phyloP scores from a whole-genome alignment of 352 stramenopile genomes.

The Phytopythium sindhum region DNA sequence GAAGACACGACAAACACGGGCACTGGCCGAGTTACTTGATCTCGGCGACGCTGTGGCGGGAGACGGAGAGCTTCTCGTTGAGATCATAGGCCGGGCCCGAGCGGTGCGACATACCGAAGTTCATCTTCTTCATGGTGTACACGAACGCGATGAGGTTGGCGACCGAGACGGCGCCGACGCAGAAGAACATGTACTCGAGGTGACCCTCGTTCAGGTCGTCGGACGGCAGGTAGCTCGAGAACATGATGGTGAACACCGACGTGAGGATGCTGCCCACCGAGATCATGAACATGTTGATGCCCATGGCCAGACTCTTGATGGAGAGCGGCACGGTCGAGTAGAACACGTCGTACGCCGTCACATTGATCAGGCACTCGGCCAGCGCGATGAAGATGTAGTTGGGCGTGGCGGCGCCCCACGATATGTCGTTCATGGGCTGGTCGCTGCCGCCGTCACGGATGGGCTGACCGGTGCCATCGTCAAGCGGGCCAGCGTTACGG shows the following conservation, averaged over 20 bases:
- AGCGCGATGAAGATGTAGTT: slow-evolving; percentile 61
- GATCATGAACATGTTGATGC: slow-evolving; percentile 58
- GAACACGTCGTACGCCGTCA: slow-evolving; percentile 56
- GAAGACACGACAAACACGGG: slow-evolving; percentile 1
- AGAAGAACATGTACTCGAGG: slow-evolving; percentile 75
- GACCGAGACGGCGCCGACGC: slow-evolving; percentile 47
- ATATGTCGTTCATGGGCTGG: slow-evolving; percentile 57
- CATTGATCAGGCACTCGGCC: slow-evolving; percentile 57
- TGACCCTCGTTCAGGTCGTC: slow-evolving; percentile 60
- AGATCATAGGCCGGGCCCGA: slow-evolving; percentile 1
- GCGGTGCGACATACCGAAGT: slow-evolving; percentile 34
- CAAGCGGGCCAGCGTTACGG: slow-evolving; percentile 41
- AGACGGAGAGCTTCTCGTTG: slow-evolving; percentile 17
- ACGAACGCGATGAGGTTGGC: slow-evolving; percentile 54
- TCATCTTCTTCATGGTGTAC: slow-evolving; percentile 50
- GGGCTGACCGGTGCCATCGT: slow-evolving; percentile 20
- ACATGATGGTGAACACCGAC: slow-evolving; percentile 69
- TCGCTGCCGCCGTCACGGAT: slow-evolving; percentile 40
- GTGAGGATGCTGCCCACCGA: slow-evolving; percentile 55
- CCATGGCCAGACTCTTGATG: slow-evolving; percentile 59
- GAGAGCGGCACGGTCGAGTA: slow-evolving; percentile 50
- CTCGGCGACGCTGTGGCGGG: slow-evolving; percentile 11
- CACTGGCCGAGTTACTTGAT: slow-evolving; percentile 8
- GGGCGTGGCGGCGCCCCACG: slow-evolving; percentile 39
- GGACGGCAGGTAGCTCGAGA: slow-evolving; percentile 37